A percentile compares a stretch with the other conserved stretches of the same genome.
Evolutionary conservation across 371 early-diverging fungal genomes (phyloP).

Genomic region (Zopfochytrium polystomum): DNA sequence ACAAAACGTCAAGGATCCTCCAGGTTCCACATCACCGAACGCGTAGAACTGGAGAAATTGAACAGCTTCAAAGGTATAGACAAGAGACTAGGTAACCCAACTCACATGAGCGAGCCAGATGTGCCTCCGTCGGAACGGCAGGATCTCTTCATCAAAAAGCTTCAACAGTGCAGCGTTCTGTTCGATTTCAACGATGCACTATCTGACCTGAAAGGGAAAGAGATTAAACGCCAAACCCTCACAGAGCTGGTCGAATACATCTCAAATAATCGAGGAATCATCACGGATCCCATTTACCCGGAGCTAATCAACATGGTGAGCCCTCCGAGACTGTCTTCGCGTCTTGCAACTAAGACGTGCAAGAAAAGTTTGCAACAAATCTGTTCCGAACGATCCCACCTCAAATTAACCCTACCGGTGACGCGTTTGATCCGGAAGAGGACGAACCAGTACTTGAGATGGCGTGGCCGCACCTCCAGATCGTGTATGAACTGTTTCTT

Average conservation of each 20-base stretch:
- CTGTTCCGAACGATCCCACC: slow-evolving; percentile 93
- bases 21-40: slow-evolving; percentile 73
- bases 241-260: slow-evolving; percentile 91
- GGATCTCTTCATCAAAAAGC: slow-evolving; percentile 81
- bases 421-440: slow-evolving; percentile 96
- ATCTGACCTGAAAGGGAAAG: slow-evolving; percentile 84
- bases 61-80: slow-evolving; percentile 73
- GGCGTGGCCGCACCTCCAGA: slow-evolving; percentile 96
- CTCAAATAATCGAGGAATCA: slow-evolving; percentile 74
- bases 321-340: slow-evolving; percentile 1
- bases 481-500: slow-evolving; percentile 95
- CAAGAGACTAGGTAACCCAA: too few relatives aligned
- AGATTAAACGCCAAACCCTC: slow-evolving; percentile 86
- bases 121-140: slow-evolving; percentile 65
- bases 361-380: slow-evolving; percentile 76
- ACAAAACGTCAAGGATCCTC: slow-evolving; percentile 78
- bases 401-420: slow-evolving; percentile 82
- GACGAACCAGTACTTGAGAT: slow-evolving; percentile 94
- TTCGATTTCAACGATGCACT: slow-evolving; percentile 91
- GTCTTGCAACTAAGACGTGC: neutral
- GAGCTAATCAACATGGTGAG: slow-evolving; percentile 87
- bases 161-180: slow-evolving; percentile 81
- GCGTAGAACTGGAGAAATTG: slow-evolving; percentile 73
- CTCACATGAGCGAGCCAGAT: slow-evolving; percentile 49
- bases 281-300: slow-evolving; percentile 83